Conservation (phyloP, 2,329 filamentous ascomycete species). For the Fusarium xyrophilum region DNA sequence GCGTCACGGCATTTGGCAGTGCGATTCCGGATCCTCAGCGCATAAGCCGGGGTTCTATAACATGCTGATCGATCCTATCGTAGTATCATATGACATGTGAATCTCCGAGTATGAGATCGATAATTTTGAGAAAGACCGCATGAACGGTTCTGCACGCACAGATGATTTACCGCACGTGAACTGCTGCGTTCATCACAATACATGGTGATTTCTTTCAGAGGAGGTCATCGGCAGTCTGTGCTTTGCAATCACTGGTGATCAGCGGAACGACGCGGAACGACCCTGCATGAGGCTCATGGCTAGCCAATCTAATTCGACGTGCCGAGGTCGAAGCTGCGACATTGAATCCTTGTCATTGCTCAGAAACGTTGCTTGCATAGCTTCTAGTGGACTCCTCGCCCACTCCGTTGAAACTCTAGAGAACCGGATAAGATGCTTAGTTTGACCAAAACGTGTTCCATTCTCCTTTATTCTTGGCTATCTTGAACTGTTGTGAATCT, state of each 20-base stretch:
- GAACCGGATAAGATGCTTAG: not conserved
- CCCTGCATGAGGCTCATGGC: not conserved
- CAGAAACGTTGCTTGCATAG: not conserved
- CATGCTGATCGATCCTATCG: not conserved
- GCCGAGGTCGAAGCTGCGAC: not conserved
- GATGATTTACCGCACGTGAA: not conserved
- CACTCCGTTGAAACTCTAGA: not conserved
- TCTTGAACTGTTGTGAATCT: not conserved
- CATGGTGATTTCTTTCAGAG: not conserved
- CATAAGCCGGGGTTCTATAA: not conserved
- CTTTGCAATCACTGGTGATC: not conserved
- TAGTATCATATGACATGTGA: not conserved
- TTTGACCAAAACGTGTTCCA: not conserved
- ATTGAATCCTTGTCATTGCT: not conserved
- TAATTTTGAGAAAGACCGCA: not conserved
- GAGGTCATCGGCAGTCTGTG: slow-evolving; percentile 1
- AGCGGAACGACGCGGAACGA: not conserved
- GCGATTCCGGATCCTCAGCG: slow-evolving; percentile 5
- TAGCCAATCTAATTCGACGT: not conserved
- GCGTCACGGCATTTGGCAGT: not conserved
- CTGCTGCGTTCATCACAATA: not conserved
- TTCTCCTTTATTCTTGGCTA: not conserved
- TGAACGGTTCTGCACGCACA: not conserved
- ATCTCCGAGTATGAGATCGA: not conserved
- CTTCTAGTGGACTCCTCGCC: not conserved